Evolutionary conservation across 208 protist genomes (phyloP), one percentile per base, ranked within the genome.

Genomic region (Wallacemonas sp.): DNA sequence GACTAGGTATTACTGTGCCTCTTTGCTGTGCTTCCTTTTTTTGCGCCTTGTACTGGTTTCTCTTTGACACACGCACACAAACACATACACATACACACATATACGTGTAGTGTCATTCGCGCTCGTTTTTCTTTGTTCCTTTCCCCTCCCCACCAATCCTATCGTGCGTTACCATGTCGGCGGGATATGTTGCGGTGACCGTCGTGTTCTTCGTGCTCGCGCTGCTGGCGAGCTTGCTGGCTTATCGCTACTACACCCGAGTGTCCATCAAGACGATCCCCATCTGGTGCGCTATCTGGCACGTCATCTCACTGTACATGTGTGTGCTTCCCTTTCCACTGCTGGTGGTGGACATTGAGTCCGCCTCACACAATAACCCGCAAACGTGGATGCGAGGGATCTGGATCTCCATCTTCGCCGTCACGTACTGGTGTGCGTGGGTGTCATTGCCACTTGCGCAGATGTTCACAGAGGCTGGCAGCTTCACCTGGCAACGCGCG

Each of bases 361-460:
- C 86, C 13, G 58, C 64, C 34, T 69, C 77, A 0, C 75, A 78
- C 41, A 44, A 44, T 1, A 44, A 73, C 27, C 36, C 63, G 3
- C 68, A 83, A 61, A 70, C 46, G 58, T 94, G 86, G 87, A 76
- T 95, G 72, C 71, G 63, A 29, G 73, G 78, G 42, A 83, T 95
- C 45, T 97, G 92, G 90, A 90, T 88, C 52, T 78, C 73, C 41
- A 94, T 97, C 52, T 90, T 97, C 34, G 80, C 78, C 41, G 52
- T 83, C 39, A 93, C 90, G 21, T 93, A 97, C 74, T 77, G 88
- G 41, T 90, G 85, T 54, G 85, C 83, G 3, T 97, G 92, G 90
- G 72, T 91, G 6, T 71, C 87, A n/a, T 71, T 97, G 17, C 92
- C 92, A 9, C 66, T 97, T 0, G 83, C 84, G 27, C 89, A 97